A percentile compares a stretch with the other conserved stretches of the same genome.
phyloP scores from a whole-genome alignment of 1,284 basidiomycete species.

The Bjerkandera adusta region DNA sequence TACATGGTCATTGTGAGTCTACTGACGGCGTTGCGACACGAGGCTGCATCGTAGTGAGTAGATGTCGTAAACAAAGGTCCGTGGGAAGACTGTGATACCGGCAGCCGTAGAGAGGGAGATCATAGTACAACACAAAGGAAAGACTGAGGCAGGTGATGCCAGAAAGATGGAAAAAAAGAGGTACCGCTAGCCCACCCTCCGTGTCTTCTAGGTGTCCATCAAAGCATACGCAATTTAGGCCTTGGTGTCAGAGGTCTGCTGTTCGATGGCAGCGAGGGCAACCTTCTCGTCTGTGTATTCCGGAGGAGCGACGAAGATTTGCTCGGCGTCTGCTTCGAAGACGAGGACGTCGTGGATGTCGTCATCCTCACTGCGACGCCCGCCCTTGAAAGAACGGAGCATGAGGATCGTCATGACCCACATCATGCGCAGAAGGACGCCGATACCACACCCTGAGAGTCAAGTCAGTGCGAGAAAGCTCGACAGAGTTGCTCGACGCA shows the following conservation, averaged over 20 bases:
- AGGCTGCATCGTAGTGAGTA: too few relatives aligned
- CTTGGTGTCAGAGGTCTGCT: slow-evolving; percentile 21
- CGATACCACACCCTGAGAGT: slow-evolving; percentile 67
- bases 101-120: too few relatives aligned
- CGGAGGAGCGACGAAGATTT: slow-evolving; percentile 45
- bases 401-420: slow-evolving; percentile 65
- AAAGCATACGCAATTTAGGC: slow-evolving; percentile 9
- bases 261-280: slow-evolving; percentile 19
- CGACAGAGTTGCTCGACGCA: slow-evolving; percentile 32
- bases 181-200: too few relatives aligned
- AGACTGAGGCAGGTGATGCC: too few relatives aligned
- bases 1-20: too few relatives aligned
- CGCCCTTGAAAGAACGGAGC: slow-evolving; percentile 50
- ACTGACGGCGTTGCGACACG: too few relatives aligned
- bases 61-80: too few relatives aligned
- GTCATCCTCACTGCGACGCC: slow-evolving; percentile 31
- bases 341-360: slow-evolving; percentile 29
- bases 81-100: too few relatives aligned
- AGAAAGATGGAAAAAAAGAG: too few relatives aligned
- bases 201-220: too few relatives aligned
- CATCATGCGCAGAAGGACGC: slow-evolving; percentile 74
- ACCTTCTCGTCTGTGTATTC: slow-evolving; percentile 53
- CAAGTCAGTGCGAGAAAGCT: slow-evolving; percentile 1
- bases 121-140: too few relatives aligned
- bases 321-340: slow-evolving; percentile 30